A percentile compares a stretch with the other conserved stretches of the same genome.
Conservation (phyloP, 2,329 filamentous ascomycete species). For the Ploettnerulaceae sp. region DNA sequence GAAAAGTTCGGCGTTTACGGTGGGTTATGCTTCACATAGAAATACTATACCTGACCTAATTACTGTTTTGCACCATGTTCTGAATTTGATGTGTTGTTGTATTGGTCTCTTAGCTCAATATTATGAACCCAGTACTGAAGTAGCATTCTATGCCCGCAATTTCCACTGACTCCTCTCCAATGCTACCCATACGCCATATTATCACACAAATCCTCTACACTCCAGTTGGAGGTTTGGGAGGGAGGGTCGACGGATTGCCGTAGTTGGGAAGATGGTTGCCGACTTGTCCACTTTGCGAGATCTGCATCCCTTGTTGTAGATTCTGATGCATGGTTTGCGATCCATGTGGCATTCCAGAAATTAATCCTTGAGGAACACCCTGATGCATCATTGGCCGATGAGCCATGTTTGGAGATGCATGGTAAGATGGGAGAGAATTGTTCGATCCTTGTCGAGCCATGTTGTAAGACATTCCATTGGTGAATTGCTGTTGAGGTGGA, state of each 20-base stretch:
- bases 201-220: constrained; percentile 31
- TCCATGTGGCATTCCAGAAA: constrained; percentile 25
- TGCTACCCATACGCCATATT: constrained; percentile 35
- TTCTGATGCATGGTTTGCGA: constrained; percentile 26
- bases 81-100: constrained; percentile 19
- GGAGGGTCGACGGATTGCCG: constrained; percentile 48
- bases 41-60: constrained; percentile 22
- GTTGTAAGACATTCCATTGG: constrained; percentile 33
- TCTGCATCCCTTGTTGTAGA: constrained; percentile 25
- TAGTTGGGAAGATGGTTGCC: constrained; percentile 51
- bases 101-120: constrained; percentile 31
- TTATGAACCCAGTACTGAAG: constrained; percentile 30
- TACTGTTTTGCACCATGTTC: background rate
- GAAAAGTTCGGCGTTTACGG: constrained; percentile 39
- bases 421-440: constrained; percentile 35
- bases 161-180: constrained; percentile 34
- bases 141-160: constrained; percentile 30
- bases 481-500: constrained; percentile 32
- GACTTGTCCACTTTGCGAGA: constrained; percentile 29
- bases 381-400: constrained; percentile 35
- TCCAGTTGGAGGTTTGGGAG: constrained; percentile 48
- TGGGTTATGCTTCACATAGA: constrained; percentile 44
- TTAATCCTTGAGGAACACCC: constrained; percentile 27
- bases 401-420: constrained; percentile 35
- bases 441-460: constrained; percentile 36